Conservation (phyloP, 106 monocot genomes). For the Agapanthus africanus region DNA sequence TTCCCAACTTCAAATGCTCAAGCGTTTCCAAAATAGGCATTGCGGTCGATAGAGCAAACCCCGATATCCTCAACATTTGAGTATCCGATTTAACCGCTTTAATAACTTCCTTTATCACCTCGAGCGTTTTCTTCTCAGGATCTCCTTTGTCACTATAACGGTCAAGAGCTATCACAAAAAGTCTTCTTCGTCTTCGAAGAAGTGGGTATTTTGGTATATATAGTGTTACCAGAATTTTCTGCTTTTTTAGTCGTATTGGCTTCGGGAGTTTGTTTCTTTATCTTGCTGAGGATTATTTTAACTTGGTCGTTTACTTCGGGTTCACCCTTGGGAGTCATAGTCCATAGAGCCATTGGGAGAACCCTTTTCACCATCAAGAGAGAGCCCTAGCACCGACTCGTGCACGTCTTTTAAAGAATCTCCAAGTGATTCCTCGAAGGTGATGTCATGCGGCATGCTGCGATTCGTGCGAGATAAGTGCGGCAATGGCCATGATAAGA, state of each 20-base stretch:
- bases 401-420: constrained; percentile 85
- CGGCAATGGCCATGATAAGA: constrained; percentile 97
- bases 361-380: constrained; percentile 59
- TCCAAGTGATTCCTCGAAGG: constrained; percentile 67
- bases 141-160: constrained; percentile 53
- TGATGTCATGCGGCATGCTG: constrained; percentile 82
- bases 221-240: constrained; percentile 8
- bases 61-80: constrained; percentile 81
- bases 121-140: constrained; percentile 69
- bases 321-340: constrained; percentile 19
- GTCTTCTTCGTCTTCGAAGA: constrained; percentile 55
- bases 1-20: constrained; percentile 44
- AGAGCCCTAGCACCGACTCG: constrained; percentile 73
- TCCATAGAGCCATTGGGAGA: constrained; percentile 33
- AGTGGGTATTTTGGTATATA: constrained; percentile 66
- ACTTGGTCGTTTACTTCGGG: constrained; percentile 68
- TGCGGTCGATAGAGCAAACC: constrained; percentile 83
- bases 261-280: constrained; percentile 32
- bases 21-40: constrained; percentile 70
- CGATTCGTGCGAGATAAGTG: constrained; percentile 79
- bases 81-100: constrained; percentile 64
- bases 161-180: constrained; percentile 83
- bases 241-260: constrained; percentile 12
- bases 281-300: constrained; percentile 59
- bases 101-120: constrained; percentile 66